phyloP scores from a whole-genome alignment of 805 yeast genomes.

The Teunomyces panamensis region DNA sequence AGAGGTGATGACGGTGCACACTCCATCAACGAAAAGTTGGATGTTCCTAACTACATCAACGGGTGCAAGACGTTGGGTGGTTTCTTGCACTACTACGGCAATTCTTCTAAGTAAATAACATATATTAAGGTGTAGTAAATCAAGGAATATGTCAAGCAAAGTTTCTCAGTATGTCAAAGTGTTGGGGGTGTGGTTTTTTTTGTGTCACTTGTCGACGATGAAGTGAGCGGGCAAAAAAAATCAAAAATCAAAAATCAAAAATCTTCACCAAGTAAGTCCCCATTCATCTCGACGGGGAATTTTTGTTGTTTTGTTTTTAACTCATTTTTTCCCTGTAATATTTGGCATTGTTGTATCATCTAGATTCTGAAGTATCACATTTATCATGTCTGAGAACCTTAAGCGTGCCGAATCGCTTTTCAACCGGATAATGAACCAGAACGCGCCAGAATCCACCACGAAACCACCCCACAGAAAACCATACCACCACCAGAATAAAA shows the following conservation, averaged over 20 bases:
- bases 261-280: background rate
- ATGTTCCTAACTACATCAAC: conserved; percentile 82
- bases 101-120: conserved; percentile 5
- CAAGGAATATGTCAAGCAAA: no score
- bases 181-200: background rate
- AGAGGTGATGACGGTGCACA: conserved; percentile 99
- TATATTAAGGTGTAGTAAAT: no score
- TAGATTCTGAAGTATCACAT: background rate
- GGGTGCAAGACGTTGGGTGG: conserved; percentile 94
- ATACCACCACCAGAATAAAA: conserved; percentile 5
- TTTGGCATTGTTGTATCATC: background rate
- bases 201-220: background rate
- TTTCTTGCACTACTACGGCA: conserved; percentile 79
- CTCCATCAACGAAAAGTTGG: conserved; percentile 92
- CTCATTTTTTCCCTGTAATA: background rate
- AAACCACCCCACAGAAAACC: conserved; percentile 8
- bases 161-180: no score
- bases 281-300: no score
- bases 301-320: no score
- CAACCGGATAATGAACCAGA: conserved; percentile 45
- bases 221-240: background rate
- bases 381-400: conserved; percentile 42
- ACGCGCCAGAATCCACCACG: conserved; percentile 10
- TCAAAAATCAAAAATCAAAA: background rate
- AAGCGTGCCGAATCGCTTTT: conserved; percentile 46